phyloP scores from a whole-genome alignment of 2,329 filamentous ascomycete genomes.

The Epicoccum sorghinum region DNA sequence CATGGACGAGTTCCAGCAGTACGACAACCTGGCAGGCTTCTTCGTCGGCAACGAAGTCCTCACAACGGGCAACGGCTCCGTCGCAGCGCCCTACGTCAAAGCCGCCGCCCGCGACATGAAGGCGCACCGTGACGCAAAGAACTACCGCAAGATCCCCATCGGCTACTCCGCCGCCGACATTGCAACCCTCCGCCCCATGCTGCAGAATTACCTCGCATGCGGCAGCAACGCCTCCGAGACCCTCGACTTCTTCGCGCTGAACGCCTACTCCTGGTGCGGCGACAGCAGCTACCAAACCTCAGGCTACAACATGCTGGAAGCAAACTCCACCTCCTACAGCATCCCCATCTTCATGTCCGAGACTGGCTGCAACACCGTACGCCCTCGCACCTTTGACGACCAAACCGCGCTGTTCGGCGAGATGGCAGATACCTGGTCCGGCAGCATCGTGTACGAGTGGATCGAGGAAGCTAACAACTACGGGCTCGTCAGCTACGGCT shows the following conservation, averaged over 20 bases:
- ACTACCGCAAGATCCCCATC: constrained; percentile 80
- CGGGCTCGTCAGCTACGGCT: constrained; percentile 78
- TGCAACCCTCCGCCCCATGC: constrained; percentile 67
- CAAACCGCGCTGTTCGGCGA: constrained; percentile 79
- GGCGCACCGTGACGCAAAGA: constrained; percentile 74
- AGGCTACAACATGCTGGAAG: constrained; percentile 73
- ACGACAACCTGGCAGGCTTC: constrained; percentile 76
- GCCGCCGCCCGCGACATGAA: constrained; percentile 83
- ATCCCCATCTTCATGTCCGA: constrained; percentile 75
- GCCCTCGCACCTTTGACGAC: constrained; percentile 70
- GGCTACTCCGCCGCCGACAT: constrained; percentile 91
- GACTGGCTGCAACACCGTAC: constrained; percentile 76
- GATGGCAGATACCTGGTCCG: constrained; percentile 76
- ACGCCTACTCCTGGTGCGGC: constrained; percentile 74
- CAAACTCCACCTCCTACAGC: constrained; percentile 68
- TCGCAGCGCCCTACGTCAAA: constrained; percentile 81
- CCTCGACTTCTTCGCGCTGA: constrained; percentile 84
- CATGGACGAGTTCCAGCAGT: constrained; percentile 77
- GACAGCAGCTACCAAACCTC: constrained; percentile 61
- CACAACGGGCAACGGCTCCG: constrained; percentile 60
- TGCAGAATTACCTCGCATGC: constrained; percentile 79
- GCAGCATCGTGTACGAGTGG: constrained; percentile 89
- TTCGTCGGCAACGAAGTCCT: constrained; percentile 90
- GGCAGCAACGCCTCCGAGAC: constrained; percentile 69
- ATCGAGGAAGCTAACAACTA: constrained; percentile 84